Evolutionary conservation across 345 rosid genomes (phyloP).

Genomic region (Brassica juncea): DNA sequence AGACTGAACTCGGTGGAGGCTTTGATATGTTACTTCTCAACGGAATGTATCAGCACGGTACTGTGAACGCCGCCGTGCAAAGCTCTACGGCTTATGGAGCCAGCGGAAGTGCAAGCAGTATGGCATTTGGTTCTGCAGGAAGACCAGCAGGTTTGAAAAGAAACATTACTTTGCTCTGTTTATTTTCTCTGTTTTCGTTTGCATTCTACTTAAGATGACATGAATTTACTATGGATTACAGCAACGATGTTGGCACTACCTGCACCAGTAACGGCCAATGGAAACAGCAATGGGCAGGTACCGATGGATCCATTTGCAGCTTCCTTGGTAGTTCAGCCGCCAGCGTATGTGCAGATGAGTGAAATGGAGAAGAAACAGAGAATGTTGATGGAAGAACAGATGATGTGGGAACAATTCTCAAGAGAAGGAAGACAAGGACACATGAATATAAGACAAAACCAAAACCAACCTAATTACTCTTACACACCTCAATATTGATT

Average conservation of each 20-base stretch:
- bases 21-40: neutral
- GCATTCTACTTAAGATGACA: neutral
- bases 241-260: neutral
- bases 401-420: neutral
- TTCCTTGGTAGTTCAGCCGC: neutral
- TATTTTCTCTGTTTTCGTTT: neutral
- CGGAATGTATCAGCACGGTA: neutral
- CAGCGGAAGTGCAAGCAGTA: neutral
- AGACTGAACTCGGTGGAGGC: neutral
- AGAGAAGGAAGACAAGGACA: neutral
- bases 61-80: neutral
- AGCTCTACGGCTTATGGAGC: neutral
- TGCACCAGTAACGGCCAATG: neutral
- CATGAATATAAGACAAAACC: neutral
- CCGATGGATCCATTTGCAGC: slow-evolving; percentile 4
- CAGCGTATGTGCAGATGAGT: neutral
- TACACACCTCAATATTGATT: neutral
- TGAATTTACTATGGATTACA: neutral
- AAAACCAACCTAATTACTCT: neutral
- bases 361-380: neutral
- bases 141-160: neutral
- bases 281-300: neutral
- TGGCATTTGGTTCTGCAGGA: slow-evolving; percentile 3
- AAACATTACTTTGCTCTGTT: neutral
- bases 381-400: neutral